Conservation (phyloP, 345 rosid genomes). For the Geranium rotundifolium region DNA sequence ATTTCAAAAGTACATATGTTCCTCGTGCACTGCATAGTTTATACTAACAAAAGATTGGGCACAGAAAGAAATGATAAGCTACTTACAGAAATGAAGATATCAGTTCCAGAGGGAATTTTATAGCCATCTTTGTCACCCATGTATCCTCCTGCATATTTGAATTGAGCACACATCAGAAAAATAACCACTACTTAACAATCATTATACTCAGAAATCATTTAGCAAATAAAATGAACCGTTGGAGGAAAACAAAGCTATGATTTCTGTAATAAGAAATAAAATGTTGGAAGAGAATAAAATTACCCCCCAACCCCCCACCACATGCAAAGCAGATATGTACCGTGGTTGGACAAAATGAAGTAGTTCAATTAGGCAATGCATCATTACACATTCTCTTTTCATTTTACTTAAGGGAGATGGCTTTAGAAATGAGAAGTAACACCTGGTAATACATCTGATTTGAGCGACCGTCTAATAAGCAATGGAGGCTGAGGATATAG, state of each 20-base stretch:
- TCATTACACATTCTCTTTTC: neutral
- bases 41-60: neutral
- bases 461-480: slow-evolving; percentile 70
- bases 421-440: slow-evolving; percentile 6
- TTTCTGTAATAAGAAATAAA: no score
- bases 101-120: slow-evolving; percentile 70
- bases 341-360: neutral
- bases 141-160: slow-evolving; percentile 55
- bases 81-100: slow-evolving; percentile 79
- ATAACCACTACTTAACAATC: no score
- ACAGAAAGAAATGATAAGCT: neutral
- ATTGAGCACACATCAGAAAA: neutral
- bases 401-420: neutral
- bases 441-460: slow-evolving; percentile 74
- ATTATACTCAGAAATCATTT: no score
- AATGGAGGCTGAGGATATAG: slow-evolving; percentile 91
- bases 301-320: no score
- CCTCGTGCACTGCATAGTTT: neutral
- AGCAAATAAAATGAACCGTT: no score
- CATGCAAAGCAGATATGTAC: no score
- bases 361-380: neutral
- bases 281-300: no score
- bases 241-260: no score
- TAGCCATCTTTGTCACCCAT: slow-evolving; percentile 67
- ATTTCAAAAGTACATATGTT: neutral